Percentiles rank a stretch among this genome's conserved stretches.
These are phyloP conservation scores for Eucalyptus pumila DNA, from an alignment of 345 rosid genomes.

Conservation along the genomic window DNA sequence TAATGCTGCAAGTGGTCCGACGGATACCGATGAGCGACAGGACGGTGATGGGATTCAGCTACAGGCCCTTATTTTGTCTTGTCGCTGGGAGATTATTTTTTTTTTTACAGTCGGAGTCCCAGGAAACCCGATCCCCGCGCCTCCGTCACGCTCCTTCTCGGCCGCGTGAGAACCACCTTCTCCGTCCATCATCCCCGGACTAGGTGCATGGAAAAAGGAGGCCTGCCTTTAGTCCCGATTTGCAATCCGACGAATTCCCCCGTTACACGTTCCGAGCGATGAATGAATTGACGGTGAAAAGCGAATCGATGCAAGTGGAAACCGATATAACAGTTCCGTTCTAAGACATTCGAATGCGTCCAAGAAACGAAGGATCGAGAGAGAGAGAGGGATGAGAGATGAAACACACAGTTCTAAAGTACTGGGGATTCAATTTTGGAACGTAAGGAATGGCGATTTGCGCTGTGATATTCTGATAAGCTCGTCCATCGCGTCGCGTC, in stretches of 20 bases:
- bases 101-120: background rate
- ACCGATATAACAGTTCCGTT: background rate
- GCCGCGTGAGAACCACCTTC: background rate
- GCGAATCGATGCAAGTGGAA: background rate
- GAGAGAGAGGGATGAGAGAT: background rate
- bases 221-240: background rate
- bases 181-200: background rate
- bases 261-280: background rate
- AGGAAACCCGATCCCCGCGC: background rate
- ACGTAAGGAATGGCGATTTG: background rate
- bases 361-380: background rate
- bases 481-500: background rate
- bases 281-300: background rate
- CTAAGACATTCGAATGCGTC: background rate
- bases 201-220: background rate
- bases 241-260: background rate
- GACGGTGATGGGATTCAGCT: background rate
- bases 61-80: background rate
- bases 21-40: background rate
- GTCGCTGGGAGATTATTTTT: background rate
- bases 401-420: background rate
- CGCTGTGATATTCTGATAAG: background rate
- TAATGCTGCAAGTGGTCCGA: background rate
- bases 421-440: background rate
- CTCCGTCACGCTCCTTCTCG: background rate